phyloP scores from a whole-genome alignment of 306 rosid genomes.

The Dryas alaskensis region DNA sequence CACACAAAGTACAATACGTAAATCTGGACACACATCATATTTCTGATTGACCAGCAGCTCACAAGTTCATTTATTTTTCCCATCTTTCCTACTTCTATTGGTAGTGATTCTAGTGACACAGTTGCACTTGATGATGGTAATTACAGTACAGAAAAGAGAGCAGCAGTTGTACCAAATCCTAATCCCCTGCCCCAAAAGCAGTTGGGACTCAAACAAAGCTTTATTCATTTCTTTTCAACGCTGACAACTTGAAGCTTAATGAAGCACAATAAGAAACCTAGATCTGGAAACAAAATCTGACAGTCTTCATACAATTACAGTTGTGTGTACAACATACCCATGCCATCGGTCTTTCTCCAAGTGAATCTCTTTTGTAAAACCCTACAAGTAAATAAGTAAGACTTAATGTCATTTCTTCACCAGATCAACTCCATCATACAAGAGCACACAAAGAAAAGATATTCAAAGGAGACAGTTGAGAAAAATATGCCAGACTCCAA shows the following conservation, averaged over 20 bases:
- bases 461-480: neutral
- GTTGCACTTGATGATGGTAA: neutral
- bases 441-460: neutral
- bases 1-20: neutral
- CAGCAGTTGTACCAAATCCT: neutral
- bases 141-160: neutral
- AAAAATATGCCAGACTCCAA: neutral
- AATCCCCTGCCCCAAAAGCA: neutral
- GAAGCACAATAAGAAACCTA: constrained; percentile 11
- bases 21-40: neutral
- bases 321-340: constrained; percentile 58
- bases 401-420: constrained; percentile 21
- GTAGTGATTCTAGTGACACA: neutral
- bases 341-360: constrained; percentile 97
- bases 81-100: neutral
- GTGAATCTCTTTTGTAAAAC: constrained; percentile 95
- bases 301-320: constrained; percentile 21
- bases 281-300: constrained; percentile 12
- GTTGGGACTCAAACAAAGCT: neutral
- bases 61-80: neutral
- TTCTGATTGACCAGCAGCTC: neutral
- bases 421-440: neutral
- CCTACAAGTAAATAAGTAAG: constrained; percentile 47
- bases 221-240: neutral
- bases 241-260: neutral